Evolutionary conservation across 306 rosid species (phyloP).

Genomic region (Cicer bijugum): DNA sequence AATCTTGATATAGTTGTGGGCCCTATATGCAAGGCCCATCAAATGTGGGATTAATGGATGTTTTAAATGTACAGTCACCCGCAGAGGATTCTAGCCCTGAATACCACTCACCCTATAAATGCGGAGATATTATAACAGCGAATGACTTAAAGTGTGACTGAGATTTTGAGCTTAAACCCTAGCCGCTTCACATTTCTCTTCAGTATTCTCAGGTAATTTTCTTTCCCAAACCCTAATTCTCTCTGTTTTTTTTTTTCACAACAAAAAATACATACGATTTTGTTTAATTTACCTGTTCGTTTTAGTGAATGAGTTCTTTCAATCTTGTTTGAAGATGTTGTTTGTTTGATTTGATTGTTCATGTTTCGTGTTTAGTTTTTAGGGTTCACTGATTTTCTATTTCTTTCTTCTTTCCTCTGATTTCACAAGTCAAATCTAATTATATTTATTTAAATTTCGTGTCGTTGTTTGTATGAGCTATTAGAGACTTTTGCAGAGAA

Average conservation of each 20-base stretch:
- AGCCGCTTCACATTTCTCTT: slow-evolving; percentile 49
- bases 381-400: background rate
- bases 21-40: too few species aligned
- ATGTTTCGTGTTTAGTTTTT: background rate
- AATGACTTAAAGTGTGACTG: background rate
- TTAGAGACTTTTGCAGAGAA: background rate
- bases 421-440: background rate
- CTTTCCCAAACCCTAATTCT: slow-evolving; percentile 7
- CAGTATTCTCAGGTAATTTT: slow-evolving; percentile 43
- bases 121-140: background rate
- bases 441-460: background rate
- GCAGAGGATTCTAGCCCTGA: slow-evolving; percentile 4
- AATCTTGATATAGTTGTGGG: too few species aligned
- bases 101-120: slow-evolving; percentile 24
- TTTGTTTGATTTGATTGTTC: background rate
- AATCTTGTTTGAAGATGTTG: background rate
- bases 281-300: background rate
- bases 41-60: too few species aligned
- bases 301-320: background rate
- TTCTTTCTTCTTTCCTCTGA: background rate
- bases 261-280: background rate
- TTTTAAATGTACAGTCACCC: background rate
- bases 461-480: background rate
- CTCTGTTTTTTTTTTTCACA: too few species aligned
- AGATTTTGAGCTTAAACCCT: slow-evolving; percentile 61